Conservation (phyloP, 805 yeast species). For the Hyphopichia homilentoma region DNA sequence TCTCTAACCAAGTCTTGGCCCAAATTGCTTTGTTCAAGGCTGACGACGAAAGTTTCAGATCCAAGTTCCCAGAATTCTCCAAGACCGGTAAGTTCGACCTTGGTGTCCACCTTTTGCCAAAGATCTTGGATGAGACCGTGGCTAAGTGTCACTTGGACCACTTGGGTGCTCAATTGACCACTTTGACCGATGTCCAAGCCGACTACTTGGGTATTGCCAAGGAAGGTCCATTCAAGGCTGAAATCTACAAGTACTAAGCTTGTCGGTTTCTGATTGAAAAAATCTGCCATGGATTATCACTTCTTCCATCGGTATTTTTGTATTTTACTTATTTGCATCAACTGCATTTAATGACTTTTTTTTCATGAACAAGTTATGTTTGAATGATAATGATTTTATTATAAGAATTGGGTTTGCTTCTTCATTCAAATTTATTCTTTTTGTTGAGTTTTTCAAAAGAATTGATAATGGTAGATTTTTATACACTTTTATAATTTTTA, state of each 20-base stretch:
- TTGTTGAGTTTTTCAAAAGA: constrained; percentile 12
- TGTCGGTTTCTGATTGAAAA: not conserved
- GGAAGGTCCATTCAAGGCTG: constrained; percentile 98
- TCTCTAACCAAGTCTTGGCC: constrained; percentile 99
- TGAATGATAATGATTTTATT: constrained; percentile 5
- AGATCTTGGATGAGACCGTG: constrained; percentile 97
- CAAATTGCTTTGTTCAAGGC: constrained; percentile 97
- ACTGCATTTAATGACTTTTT: constrained; percentile 40
- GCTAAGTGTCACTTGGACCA: constrained; percentile 95
- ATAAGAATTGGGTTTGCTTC: too few relatives aligned
- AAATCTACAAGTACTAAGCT: constrained; percentile 89
- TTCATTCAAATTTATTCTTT: constrained; percentile 7
- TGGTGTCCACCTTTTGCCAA: constrained; percentile 96
- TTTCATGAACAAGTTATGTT: constrained; percentile 11
- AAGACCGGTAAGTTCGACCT: constrained; percentile 86
- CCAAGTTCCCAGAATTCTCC: constrained; percentile 81
- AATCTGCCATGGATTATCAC: constrained; percentile 13
- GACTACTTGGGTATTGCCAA: constrained; percentile 89
- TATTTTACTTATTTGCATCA: constrained; percentile 37
- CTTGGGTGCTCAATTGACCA: constrained; percentile 84
- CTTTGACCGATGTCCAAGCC: constrained; percentile 75
- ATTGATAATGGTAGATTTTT: constrained; percentile 22
- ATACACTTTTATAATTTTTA: constrained; percentile 19
- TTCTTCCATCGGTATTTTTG: constrained; percentile 7
- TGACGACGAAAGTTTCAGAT: constrained; percentile 73